Evolutionary conservation across 2,329 filamentous ascomycete species (phyloP).

Genomic region (Botryotinia globosa): DNA sequence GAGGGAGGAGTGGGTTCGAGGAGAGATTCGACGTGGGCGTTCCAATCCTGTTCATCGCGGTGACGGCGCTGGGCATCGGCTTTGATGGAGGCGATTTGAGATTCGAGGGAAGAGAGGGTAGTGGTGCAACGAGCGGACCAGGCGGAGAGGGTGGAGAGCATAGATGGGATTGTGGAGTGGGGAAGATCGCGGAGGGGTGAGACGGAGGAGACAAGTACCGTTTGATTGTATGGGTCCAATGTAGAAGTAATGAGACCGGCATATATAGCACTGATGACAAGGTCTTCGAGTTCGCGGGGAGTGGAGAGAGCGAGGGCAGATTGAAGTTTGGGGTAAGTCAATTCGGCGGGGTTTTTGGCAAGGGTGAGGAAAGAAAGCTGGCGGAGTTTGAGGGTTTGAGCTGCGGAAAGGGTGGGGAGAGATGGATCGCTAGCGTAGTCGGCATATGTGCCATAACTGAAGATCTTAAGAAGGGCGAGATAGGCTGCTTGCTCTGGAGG

Average conservation of each 20-base stretch:
- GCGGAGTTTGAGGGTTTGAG: constrained; percentile 80
- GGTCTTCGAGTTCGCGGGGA: constrained; percentile 71
- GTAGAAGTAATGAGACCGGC: constrained; percentile 77
- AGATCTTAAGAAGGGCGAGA: constrained; percentile 76
- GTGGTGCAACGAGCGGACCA: constrained; percentile 79
- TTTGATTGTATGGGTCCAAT: constrained; percentile 73
- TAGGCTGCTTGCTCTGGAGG: constrained; percentile 61
- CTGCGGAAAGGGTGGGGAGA: constrained; percentile 69
- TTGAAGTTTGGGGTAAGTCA: constrained; percentile 72
- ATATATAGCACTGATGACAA: constrained; percentile 87
- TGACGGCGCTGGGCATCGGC: constrained; percentile 53
- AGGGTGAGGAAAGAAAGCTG: constrained; percentile 86
- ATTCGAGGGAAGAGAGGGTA: constrained; percentile 72
- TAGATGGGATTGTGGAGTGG: constrained; percentile 65
- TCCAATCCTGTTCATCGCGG: constrained; percentile 40
- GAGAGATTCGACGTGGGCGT: constrained; percentile 32
- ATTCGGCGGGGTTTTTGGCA: constrained; percentile 61
- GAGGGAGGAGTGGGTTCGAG: constrained; percentile 27
- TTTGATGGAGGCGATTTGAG: constrained; percentile 67
- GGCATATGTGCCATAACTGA: constrained; percentile 86
- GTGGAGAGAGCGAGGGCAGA: constrained; percentile 63
- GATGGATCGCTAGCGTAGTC: constrained; percentile 57
- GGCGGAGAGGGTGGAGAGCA: constrained; percentile 64
- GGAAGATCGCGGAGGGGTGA: constrained; percentile 83
- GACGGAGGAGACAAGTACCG: constrained; percentile 75